Evolutionary conservation across 2,329 filamentous ascomycete genomes (phyloP).

Genomic region (Basipetospora chlamydospora): DNA sequence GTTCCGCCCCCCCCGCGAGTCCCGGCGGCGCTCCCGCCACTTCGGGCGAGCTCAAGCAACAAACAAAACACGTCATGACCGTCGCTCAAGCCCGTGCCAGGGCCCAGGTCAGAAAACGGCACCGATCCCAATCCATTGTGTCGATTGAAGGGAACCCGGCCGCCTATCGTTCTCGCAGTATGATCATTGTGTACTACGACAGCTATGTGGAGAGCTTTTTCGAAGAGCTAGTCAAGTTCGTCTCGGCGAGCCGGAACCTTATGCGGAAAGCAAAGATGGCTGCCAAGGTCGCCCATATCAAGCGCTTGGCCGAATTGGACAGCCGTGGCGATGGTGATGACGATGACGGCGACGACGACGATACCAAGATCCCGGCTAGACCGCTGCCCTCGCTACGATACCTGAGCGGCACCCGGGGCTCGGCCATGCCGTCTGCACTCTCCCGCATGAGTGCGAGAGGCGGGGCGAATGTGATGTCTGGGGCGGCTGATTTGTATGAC

Average conservation of each 20-base stretch:
- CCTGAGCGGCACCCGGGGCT: constrained; percentile 22
- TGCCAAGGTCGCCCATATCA: constrained; percentile 54
- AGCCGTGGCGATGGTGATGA: constrained; percentile 34
- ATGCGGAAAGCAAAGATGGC: constrained; percentile 83
- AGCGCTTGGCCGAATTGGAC: constrained; percentile 43
- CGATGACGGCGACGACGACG: constrained; percentile 17
- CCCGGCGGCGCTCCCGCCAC: no score
- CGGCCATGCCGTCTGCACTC: constrained; percentile 14
- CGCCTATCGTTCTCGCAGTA: constrained; percentile 54
- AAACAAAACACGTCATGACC: constrained; percentile 29
- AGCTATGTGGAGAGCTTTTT: constrained; percentile 72
- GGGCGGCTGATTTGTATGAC: constrained; percentile 44
- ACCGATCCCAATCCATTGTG: constrained; percentile 35
- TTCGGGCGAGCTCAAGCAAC: constrained; percentile 21
- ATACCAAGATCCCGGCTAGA: neutral
- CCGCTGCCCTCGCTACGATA: constrained; percentile 24
- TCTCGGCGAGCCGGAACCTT: constrained; percentile 66
- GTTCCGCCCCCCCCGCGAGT: constrained; percentile 2
- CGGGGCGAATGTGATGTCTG: constrained; percentile 6
- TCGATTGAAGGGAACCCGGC: constrained; percentile 31
- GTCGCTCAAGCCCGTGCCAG: constrained; percentile 30
- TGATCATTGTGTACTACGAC: constrained; percentile 87
- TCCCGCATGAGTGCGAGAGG: constrained; percentile 4
- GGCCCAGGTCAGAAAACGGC: constrained; percentile 33
- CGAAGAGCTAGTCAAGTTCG: constrained; percentile 66